A percentile compares a stretch with the other conserved stretches of the same genome.
Conservation (phyloP, 2,329 filamentous ascomycete genomes). For the Pseudopyricularia javanii region DNA sequence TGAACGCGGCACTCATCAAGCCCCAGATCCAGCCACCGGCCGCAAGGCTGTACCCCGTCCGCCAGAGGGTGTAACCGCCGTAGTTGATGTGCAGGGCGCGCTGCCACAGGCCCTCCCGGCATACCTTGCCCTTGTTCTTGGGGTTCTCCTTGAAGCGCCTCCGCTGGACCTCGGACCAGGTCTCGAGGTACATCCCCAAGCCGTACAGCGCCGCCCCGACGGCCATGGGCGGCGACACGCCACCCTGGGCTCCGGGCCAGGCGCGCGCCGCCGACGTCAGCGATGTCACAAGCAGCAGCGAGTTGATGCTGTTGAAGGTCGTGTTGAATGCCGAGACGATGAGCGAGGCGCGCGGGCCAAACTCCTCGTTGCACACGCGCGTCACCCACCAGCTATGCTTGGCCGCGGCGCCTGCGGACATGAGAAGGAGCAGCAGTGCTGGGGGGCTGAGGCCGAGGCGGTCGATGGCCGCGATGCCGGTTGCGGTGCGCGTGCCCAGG, state of each 20-base stretch:
- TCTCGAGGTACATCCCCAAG: constrained; percentile 39
- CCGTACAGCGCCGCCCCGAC: constrained; percentile 36
- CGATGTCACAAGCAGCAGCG: constrained; percentile 37
- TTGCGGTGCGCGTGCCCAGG: constrained; percentile 17
- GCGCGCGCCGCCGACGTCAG: constrained; percentile 26
- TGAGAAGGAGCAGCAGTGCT: constrained; percentile 35
- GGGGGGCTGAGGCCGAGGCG: constrained; percentile 34
- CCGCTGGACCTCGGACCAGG: constrained; percentile 43
- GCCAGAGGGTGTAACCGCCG: constrained; percentile 22
- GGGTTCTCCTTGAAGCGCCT: constrained; percentile 23
- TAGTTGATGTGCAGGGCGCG: constrained; percentile 28
- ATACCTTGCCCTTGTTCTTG: constrained; percentile 24
- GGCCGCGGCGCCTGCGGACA: constrained; percentile 35
- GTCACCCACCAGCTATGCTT: constrained; percentile 46
- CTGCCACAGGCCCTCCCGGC: constrained; percentile 23
- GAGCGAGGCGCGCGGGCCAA: constrained; percentile 28
- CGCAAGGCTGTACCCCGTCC: constrained; percentile 19
- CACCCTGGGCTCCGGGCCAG: constrained; percentile 14
- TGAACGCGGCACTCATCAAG: constrained; percentile 13
- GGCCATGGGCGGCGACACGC: constrained; percentile 21
- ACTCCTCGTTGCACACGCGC: constrained; percentile 33
- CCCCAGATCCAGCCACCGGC: constrained; percentile 22
- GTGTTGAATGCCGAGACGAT: constrained; percentile 39
- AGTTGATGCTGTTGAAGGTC: constrained; percentile 39
- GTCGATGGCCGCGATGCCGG: constrained; percentile 7